Evolutionary conservation across 179 eudicot genomes (phyloP).

Genomic region (Gypsophila paniculata): DNA sequence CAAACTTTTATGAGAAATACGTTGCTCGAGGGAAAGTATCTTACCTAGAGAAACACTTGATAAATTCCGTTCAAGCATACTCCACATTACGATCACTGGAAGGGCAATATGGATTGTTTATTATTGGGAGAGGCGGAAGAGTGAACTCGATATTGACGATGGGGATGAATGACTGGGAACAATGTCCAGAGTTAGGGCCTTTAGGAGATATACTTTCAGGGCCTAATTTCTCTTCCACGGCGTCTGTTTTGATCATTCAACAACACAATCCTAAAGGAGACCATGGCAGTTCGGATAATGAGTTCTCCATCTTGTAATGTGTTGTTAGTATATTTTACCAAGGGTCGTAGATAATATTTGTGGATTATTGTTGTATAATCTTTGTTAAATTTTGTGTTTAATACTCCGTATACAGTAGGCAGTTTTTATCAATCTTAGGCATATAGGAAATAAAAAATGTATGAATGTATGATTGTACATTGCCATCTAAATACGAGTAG

Average conservation of each 20-base stretch:
- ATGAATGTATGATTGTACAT: no score
- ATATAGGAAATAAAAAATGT: no score
- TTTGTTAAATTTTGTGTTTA: no score
- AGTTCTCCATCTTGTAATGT: conserved; percentile 58
- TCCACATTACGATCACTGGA: conserved; percentile 61
- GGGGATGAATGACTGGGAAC: conserved; percentile 97
- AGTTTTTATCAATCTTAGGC: no score
- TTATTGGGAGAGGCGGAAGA: conserved; percentile 81
- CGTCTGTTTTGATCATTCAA: conserved; percentile 76
- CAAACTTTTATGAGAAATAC: conserved; percentile 74
- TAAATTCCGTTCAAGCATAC: conserved; percentile 74
- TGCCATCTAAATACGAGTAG: no score
- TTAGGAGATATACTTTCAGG: conserved; percentile 79
- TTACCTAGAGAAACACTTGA: conserved; percentile 74
- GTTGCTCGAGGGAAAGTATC: conserved; percentile 75
- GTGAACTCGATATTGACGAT: conserved; percentile 69
- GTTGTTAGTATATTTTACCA: not conserved
- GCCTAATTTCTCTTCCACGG: conserved; percentile 60
- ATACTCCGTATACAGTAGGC: no score
- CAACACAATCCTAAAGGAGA: conserved; percentile 70
- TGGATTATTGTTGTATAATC: no score
- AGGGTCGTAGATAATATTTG: no score
- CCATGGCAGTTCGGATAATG: conserved; percentile 61
- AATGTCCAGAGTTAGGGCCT: conserved; percentile 91
- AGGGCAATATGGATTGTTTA: conserved; percentile 69